Conservation (phyloP, 1,284 basidiomycete genomes). For the Apiotrichum veenhuisii region DNA sequence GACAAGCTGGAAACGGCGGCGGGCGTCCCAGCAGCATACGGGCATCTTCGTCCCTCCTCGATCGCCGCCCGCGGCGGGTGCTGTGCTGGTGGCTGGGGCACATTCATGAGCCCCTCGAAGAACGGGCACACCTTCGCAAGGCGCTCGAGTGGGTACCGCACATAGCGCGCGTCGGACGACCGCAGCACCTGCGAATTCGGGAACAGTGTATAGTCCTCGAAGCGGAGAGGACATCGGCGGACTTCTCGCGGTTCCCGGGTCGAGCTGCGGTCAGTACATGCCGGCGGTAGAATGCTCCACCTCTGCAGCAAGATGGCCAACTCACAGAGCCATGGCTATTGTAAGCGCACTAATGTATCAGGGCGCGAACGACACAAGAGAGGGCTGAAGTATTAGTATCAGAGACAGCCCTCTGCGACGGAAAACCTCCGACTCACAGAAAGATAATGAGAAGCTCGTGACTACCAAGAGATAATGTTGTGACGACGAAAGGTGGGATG, state of each 20-base stretch:
- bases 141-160: neutral
- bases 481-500: too few relatives aligned
- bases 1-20: too few relatives aligned
- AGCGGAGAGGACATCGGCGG: neutral
- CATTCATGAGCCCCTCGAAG: neutral
- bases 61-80: too few relatives aligned
- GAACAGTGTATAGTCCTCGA: neutral
- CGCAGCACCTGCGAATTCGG: neutral
- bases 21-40: too few relatives aligned
- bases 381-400: too few relatives aligned
- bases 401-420: too few relatives aligned
- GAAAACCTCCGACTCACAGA: too few relatives aligned
- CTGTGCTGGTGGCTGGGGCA: neutral
- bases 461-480: too few relatives aligned
- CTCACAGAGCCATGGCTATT: neutral
- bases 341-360: too few relatives aligned
- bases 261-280: neutral
- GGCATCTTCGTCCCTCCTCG: too few relatives aligned
- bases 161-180: neutral
- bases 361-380: too few relatives aligned
- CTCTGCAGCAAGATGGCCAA: neutral
- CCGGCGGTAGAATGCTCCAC: neutral
- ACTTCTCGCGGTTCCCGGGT: neutral
- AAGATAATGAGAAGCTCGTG: too few relatives aligned
- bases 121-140: slow-evolving; percentile 3